Base-by-base conservation (phyloP, 257 asterid genomes). In the Striga asiatica region DNA sequence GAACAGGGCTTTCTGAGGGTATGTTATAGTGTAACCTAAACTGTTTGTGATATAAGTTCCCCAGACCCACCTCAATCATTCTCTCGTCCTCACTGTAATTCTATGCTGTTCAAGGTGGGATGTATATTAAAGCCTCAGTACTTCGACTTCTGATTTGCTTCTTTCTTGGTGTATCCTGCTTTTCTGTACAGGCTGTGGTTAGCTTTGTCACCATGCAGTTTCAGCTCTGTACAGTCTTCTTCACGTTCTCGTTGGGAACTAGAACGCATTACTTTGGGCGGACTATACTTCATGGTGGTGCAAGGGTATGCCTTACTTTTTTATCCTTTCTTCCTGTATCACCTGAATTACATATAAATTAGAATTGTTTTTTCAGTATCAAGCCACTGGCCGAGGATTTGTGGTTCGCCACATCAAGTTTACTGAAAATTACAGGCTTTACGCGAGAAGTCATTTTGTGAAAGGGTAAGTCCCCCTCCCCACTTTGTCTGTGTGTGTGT, bases 201-300 rank as follows among this genome's bases (percentile, higher is more conserved):
- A 73, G 85, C 74, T 91, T 91, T 70, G 84, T 91, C 66, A 91
- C 98, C 8, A 87, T 87, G 98, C 98, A 91, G 65, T 87, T 91
- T 73, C 98, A 91, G 78, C 98, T 91, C 2, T 82, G 93, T 72
- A 81, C 98, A 0, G 78, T 91, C 62, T 91, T 82, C 78, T 91
- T 91, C 73, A 91, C 98, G 16, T 91, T 87, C 74, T 91, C 98
- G 42, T 60, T 91, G 68, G 98, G 98, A 62, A 91, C 98, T 18
- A 84, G 76, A 72, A 87, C 96, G 32, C 98, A 91, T 74, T 87
- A 91, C 83, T 91, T 91, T 66, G 98, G 98, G 50, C 87, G 96
- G 42, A 87, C 98, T 51, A 86, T 91, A 74, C 95, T 91, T 65
- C 98, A 91, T 69, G 98, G 98, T 46, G 98, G 96, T 66, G 96